Evolutionary conservation across 306 rosid genomes (phyloP), one percentile per base, ranked within the genome.

Genomic region (Oemleria cerasiformis): DNA sequence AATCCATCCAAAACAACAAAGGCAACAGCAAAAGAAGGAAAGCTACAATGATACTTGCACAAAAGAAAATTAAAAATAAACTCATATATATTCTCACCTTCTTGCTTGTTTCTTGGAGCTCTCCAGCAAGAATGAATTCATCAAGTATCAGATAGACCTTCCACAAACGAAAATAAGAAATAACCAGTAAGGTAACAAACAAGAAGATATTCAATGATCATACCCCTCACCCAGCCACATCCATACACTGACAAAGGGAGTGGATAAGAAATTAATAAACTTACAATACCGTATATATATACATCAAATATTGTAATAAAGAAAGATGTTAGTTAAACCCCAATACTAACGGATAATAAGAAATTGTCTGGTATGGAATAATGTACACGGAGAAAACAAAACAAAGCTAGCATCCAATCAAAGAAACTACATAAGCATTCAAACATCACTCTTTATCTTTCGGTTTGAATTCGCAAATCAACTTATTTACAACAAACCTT

Each of bases 21-120:
- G 39, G 19, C 73, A 69, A 23, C 19, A 51, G 50, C 15, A 45
- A 41, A 13, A 58, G 7, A n/a, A 38, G 25, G 4, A 59, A 51
- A 2, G 8, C 17, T 50, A 16, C 17, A 5, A 4, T 6, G 40
- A 34, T 30, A 10, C 36, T 30, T 1, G 36, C 36, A 5, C 47
- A 23, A 10, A 49, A 9, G 0, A 45, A n/a, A 43, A 66, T 0
- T 4, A 53, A 7, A 30, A 14, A 10, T n/a, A 58, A 7, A n/a
- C 20, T 51, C 47, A 57, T 14, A 54, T 15, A 49, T 19, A 41
- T 64, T 30, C 77, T 57, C 38, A 86, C 90, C 88, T 78, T 86
- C 74, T 86, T 86, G 86, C 90, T 86, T 54, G 90, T 86, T 83
- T 86, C 90, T 80, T 86, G 90, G 70, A 86, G 90, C 70, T 86